phyloP scores from a whole-genome alignment of 306 rosid genomes.

The Trifolium fragiferum region DNA sequence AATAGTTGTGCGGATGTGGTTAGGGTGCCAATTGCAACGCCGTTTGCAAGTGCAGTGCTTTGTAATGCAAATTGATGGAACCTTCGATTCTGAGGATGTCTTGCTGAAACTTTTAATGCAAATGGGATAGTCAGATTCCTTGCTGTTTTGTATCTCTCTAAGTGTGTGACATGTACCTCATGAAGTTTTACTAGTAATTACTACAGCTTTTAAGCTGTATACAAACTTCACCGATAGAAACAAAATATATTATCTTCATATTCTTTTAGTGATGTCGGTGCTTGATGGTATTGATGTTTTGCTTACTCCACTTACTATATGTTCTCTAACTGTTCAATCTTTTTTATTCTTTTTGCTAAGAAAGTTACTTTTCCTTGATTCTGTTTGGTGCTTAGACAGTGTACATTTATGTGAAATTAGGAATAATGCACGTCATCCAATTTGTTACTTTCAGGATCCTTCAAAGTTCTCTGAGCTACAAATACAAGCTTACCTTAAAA shows the following conservation, averaged over 20 bases:
- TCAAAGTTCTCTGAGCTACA: constrained; percentile 92
- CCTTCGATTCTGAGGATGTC: too few relatives aligned
- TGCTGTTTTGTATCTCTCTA: too few relatives aligned
- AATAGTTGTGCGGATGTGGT: background rate
- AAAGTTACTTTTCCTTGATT: constrained; percentile 25
- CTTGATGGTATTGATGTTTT: constrained; percentile 35
- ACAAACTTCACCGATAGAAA: background rate
- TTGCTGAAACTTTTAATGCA: too few relatives aligned
- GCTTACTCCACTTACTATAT: constrained; percentile 7
- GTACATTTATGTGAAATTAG: constrained; percentile 2
- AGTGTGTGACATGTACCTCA: too few relatives aligned
- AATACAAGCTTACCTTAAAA: constrained; percentile 92
- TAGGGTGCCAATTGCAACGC: background rate
- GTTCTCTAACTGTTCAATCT: background rate
- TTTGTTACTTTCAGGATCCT: constrained; percentile 73
- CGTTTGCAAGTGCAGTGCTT: too few relatives aligned
- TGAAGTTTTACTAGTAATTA: too few relatives aligned
- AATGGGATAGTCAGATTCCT: too few relatives aligned
- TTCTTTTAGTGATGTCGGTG: constrained; percentile 32
- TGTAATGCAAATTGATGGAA: too few relatives aligned
- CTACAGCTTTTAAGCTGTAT: background rate
- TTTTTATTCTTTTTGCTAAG: constrained; percentile 6
- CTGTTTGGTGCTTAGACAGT: constrained; percentile 8
- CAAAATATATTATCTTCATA: background rate
- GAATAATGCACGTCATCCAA: constrained; percentile 37